Base-by-base conservation (phyloP, 805 yeast species). In the Wickerhamiella alocasiicola region DNA sequence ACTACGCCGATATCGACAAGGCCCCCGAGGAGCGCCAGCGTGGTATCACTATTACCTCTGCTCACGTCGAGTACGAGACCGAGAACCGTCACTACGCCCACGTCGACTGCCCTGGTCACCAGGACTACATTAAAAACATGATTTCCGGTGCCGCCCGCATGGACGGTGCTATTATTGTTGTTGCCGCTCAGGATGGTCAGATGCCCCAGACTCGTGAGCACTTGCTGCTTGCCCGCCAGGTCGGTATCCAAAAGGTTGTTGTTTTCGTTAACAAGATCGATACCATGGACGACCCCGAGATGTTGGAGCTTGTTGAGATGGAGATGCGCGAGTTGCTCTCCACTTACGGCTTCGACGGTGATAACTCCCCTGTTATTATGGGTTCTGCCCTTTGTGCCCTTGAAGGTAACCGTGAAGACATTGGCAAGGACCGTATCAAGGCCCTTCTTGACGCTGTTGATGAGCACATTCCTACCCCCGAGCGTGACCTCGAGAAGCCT, bases 121-220 rank as follows among this genome's bases (percentile, higher is more conserved):
- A 94, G 51, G 97, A 88, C 73, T 88, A 87, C 68, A 88, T 88
- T 68, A 88, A 88, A 72, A 88, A 88, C 68, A 88, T 88, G 97
- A 88, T 88, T 65, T 84, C 95, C 52, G 97, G 97, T 78, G 96
- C 97, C 57, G 95, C 97, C 56, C 95, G 88, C 66, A 87, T 87
- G 96, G 97, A 88, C 65, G 96, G 97, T 72, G 97, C 96, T 53
- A 87, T 88, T 56, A 88, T 88, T 68, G 97, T 88, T 48, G 97
- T 91, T 64, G 98, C 97, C 59, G 98, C 98, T 49, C 72, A 95
- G 44, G 98, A 91, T 61, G 98, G 98, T 60, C 95, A 85, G 70
- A 91, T 88, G 97, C 97, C 96, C 61, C 98, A 91, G 72, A 91
- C 98, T 54, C 83, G 97, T 72, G 98, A 91, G 71, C 98, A 91